Percentiles rank a stretch among this genome's conserved stretches.
Evolutionary conservation across 371 early-diverging fungal genomes (phyloP).

Genomic region (Amoeboaphelidium occidentale): DNA sequence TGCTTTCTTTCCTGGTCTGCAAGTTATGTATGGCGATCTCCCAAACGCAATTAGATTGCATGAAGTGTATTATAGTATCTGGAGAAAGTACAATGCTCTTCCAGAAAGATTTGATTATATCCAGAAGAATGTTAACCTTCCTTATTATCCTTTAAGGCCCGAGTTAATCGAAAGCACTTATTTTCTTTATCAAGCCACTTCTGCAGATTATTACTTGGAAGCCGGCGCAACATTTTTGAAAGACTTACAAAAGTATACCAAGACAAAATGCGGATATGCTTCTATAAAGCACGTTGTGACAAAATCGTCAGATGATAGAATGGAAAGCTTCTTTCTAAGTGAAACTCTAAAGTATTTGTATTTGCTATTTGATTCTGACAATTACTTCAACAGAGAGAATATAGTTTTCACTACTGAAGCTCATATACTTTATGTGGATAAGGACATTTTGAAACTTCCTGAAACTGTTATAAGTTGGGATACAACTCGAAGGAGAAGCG

Average conservation of each 20-base stretch:
- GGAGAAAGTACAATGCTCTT: slow-evolving; percentile 51
- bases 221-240: slow-evolving; percentile 62
- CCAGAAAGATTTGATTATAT: slow-evolving; percentile 66
- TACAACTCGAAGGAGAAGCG: too few relatives aligned
- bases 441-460: not conserved
- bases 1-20: slow-evolving; percentile 78
- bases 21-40: slow-evolving; percentile 61
- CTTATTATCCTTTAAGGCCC: slow-evolving; percentile 64
- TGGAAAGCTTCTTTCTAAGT: slow-evolving; percentile 84
- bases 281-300: slow-evolving; percentile 35
- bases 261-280: slow-evolving; percentile 65
- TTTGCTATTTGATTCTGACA: slow-evolving; percentile 47
- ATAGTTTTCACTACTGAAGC: not conserved
- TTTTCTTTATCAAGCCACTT: slow-evolving; percentile 41
- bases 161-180: slow-evolving; percentile 86
- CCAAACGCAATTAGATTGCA: slow-evolving; percentile 52
- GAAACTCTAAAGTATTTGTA: slow-evolving; percentile 86
- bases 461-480: too few relatives aligned
- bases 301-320: slow-evolving; percentile 43
- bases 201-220: slow-evolving; percentile 59
- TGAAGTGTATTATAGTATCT: slow-evolving; percentile 52
- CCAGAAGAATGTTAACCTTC: slow-evolving; percentile 26
- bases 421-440: not conserved
- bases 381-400: not conserved
- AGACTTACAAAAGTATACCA: slow-evolving; percentile 41